These are phyloP conservation scores for Teunomyces atbi DNA, from an alignment of 805 yeast genomes.

Conservation along the genomic window DNA sequence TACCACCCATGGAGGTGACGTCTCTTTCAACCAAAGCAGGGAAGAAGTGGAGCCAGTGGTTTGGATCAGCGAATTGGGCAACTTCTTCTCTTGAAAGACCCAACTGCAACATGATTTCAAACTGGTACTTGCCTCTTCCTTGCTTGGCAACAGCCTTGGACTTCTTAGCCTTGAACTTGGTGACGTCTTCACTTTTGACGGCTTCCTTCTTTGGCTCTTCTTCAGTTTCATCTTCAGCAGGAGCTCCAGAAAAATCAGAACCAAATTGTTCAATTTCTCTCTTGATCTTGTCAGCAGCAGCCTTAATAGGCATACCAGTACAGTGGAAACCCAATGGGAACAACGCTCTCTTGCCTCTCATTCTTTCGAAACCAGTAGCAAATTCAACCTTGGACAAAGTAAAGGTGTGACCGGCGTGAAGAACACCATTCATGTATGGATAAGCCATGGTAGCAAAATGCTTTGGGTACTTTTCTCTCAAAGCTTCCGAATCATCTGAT, in stretches of 20 bases:
- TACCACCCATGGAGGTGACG: slow-evolving; percentile 80
- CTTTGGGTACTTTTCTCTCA: slow-evolving; percentile 80
- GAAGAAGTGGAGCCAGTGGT: slow-evolving; percentile 86
- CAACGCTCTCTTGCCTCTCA: slow-evolving; percentile 87
- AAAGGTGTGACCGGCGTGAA: slow-evolving; percentile 97
- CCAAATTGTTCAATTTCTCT: slow-evolving; percentile 95
- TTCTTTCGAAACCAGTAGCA: slow-evolving; percentile 89
- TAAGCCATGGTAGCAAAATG: slow-evolving; percentile 93
- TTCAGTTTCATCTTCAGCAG: slow-evolving; percentile 57
- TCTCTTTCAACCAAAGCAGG: slow-evolving; percentile 85
- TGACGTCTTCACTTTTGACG: slow-evolving; percentile 64
- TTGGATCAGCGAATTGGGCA: slow-evolving; percentile 85
- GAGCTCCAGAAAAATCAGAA: slow-evolving; percentile 65
- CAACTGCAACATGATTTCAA: slow-evolving; percentile 91
- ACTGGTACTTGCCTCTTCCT: slow-evolving; percentile 92
- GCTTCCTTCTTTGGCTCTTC: slow-evolving; percentile 24
- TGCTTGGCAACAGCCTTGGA: slow-evolving; percentile 92
- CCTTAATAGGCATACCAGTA: slow-evolving; percentile 98
- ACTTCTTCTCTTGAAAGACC: slow-evolving; percentile 86
- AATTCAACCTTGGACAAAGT: slow-evolving; percentile 93
- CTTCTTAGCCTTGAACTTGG: slow-evolving; percentile 90
- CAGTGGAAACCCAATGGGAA: slow-evolving; percentile 98
- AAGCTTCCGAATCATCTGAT: slow-evolving; percentile 54
- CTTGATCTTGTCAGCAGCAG: slow-evolving; percentile 91
- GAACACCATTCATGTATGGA: slow-evolving; percentile 98